These are phyloP conservation scores for Melaleuca alternifolia DNA, from an alignment of 345 rosid genomes.

Conservation along the genomic window DNA sequence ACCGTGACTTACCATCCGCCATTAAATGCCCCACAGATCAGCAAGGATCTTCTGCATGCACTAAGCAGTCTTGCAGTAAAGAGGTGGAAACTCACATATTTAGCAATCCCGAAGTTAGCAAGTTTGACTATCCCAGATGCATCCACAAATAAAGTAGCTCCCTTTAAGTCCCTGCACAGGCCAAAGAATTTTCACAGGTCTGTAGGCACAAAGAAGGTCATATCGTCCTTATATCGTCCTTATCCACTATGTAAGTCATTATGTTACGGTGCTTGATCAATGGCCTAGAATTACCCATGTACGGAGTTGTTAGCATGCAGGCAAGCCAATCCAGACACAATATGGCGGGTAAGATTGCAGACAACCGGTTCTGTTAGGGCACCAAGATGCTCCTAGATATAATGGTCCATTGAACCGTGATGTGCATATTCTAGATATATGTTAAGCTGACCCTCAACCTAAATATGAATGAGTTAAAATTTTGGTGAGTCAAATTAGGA, in stretches of 20 bases:
- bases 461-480: background rate
- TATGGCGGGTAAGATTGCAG: background rate
- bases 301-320: background rate
- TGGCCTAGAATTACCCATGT: background rate
- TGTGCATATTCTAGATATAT: slow-evolving; percentile 6
- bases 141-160: slow-evolving; percentile 7
- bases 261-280: background rate
- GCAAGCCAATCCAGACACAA: slow-evolving; percentile 4
- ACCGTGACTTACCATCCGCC: background rate
- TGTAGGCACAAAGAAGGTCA: background rate
- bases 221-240: too few species aligned
- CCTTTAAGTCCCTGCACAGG: slow-evolving; percentile 2
- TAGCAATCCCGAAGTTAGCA: slow-evolving; percentile 13
- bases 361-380: background rate
- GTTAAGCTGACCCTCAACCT: slow-evolving; percentile 4
- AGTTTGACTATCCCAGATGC: slow-evolving; percentile 3
- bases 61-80: background rate
- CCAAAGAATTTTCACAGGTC: background rate
- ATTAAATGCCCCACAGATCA: background rate
- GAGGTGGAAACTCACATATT: slow-evolving; percentile 3
- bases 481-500: background rate
- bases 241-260: background rate
- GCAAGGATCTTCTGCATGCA: background rate
- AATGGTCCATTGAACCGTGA: slow-evolving; percentile 3
- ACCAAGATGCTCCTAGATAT: background rate